Conservation (phyloP, 108 stramenopile species). For the Nitzschia sp. region DNA sequence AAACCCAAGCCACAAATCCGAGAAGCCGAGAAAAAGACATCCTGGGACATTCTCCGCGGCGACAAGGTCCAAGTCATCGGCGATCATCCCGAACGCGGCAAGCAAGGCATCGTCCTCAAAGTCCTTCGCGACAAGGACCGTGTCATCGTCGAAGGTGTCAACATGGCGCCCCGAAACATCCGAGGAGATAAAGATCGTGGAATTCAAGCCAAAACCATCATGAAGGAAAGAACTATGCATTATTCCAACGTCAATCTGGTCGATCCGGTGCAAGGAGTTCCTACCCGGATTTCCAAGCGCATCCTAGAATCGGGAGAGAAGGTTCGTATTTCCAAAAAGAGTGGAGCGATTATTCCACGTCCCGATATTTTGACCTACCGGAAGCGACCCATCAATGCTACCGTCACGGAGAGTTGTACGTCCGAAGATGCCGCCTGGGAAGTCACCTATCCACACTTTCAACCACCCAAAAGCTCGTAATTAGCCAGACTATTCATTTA, state of each 20-base stretch:
- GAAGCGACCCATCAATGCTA: slow-evolving; percentile 44
- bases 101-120: slow-evolving; percentile 77
- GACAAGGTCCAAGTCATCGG: slow-evolving; percentile 94
- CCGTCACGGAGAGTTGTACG: slow-evolving; percentile 75
- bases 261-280: slow-evolving; percentile 75
- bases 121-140: slow-evolving; percentile 82
- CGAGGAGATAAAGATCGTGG: slow-evolving; percentile 71
- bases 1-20: slow-evolving; percentile 40
- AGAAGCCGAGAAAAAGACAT: slow-evolving; percentile 37
- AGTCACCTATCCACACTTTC: slow-evolving; percentile 47
- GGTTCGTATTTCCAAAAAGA: slow-evolving; percentile 88
- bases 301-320: slow-evolving; percentile 92
- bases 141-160: slow-evolving; percentile 92
- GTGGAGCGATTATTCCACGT: slow-evolving; percentile 89
- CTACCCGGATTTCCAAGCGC: slow-evolving; percentile 79
- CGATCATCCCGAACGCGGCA: slow-evolving; percentile 81
- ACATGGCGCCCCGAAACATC: slow-evolving; percentile 69
- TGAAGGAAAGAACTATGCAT: slow-evolving; percentile 73
- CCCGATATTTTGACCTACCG: slow-evolving; percentile 77
- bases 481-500: no score
- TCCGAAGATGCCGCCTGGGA: slow-evolving; percentile 79
- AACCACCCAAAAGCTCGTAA: not conserved
- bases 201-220: slow-evolving; percentile 51
- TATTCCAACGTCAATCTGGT: slow-evolving; percentile 88
- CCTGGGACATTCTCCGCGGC: slow-evolving; percentile 89